Conservation (phyloP, 768 basidiomycete genomes). For the Russula vinacea region DNA sequence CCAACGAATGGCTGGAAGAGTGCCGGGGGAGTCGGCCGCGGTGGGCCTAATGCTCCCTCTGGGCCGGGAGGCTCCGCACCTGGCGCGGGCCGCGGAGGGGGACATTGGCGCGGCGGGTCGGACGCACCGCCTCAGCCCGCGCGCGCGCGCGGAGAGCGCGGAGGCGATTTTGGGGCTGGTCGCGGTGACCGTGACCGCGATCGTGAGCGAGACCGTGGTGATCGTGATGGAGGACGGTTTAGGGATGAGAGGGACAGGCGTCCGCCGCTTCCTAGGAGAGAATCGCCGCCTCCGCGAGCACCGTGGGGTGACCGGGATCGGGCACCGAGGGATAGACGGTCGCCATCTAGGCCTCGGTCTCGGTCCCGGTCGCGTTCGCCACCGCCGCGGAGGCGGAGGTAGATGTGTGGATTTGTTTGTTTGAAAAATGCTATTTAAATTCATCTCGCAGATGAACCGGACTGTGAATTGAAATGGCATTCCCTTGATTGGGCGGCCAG, state of each 20-base stretch:
- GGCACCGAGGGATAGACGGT: conserved; percentile 37
- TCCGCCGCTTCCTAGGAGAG: conserved; percentile 40
- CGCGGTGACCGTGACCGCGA: conserved; percentile 28
- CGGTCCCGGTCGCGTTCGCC: conserved; percentile 41
- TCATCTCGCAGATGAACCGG: conserved; percentile 11
- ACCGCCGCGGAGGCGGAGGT: conserved; percentile 36
- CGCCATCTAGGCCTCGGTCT: conserved; percentile 39
- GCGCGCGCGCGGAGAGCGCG: conserved; percentile 43
- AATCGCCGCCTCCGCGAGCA: conserved; percentile 43
- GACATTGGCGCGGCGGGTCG: conserved; percentile 75
- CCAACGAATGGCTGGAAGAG: conserved; percentile 39
- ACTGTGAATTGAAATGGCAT: conserved; percentile 7
- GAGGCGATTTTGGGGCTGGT: conserved; percentile 41
- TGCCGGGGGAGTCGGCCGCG: conserved; percentile 39
- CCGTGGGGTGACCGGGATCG: conserved; percentile 41
- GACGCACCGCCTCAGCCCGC: conserved; percentile 43
- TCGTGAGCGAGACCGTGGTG: conserved; percentile 27
- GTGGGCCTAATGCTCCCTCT: conserved; percentile 49
- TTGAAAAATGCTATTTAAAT: conserved; percentile 3
- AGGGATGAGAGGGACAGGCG: conserved; percentile 48
- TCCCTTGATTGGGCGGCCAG: too few species aligned
- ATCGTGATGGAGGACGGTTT: conserved; percentile 36
- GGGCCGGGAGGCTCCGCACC: conserved; percentile 37
- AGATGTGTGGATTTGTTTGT: not conserved
- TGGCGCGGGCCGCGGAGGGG: conserved; percentile 52